Conservation (phyloP, 1,284 basidiomycete species). For the Paramarasmius palmivorus region DNA sequence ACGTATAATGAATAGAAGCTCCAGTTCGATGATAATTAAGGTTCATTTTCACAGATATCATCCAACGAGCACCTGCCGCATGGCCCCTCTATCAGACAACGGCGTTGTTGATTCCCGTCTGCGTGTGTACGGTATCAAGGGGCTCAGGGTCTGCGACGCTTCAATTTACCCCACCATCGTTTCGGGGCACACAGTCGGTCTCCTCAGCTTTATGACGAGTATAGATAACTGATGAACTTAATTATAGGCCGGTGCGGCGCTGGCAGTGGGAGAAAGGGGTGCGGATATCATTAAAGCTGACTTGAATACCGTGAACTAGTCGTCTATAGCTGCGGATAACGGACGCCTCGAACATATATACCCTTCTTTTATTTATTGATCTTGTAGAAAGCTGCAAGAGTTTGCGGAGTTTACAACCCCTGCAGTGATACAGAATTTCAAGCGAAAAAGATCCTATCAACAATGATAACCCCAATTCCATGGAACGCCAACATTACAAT, state of each 20-base stretch:
- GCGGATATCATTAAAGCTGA: constrained; percentile 37
- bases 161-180: constrained; percentile 58
- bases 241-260: constrained; percentile 52
- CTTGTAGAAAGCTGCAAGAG: no score
- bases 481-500: no score
- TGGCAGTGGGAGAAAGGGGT: constrained; percentile 66
- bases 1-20: no score
- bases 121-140: constrained; percentile 28
- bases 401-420: no score
- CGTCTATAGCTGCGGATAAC: no score
- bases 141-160: constrained; percentile 62
- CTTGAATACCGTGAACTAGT: background rate
- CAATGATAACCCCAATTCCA: no score
- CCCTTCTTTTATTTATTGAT: no score
- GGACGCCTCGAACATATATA: no score
- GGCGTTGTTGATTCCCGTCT: constrained; percentile 24
- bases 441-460: no score
- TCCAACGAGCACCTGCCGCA: constrained; percentile 51
- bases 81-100: constrained; percentile 38
- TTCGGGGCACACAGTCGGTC: constrained; percentile 62
- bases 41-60: constrained; percentile 37
- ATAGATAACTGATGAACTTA: background rate
- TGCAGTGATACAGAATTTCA: no score
- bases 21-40: no score
- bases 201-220: background rate